A percentile compares a stretch with the other conserved stretches of the same genome.
Conservation (phyloP, 2,329 filamentous ascomycete species). For the Knufia fluminis region DNA sequence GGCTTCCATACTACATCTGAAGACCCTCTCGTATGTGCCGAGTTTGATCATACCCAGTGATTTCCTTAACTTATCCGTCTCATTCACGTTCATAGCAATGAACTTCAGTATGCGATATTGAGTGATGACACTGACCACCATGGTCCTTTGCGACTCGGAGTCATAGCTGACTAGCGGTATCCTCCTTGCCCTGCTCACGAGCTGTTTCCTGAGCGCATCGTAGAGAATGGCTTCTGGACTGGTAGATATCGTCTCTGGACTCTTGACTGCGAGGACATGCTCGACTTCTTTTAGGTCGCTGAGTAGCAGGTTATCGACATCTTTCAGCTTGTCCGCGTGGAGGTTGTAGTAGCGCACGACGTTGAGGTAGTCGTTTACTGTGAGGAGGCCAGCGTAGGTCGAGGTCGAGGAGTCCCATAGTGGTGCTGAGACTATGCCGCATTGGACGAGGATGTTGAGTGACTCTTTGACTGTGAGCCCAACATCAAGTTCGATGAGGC, state of each 20-base stretch:
- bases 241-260: conserved; percentile 92
- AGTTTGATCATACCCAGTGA: conserved; percentile 73
- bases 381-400: conserved; percentile 86
- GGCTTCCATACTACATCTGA: conserved; percentile 78
- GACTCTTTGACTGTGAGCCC: conserved; percentile 94
- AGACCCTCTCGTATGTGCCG: conserved; percentile 72
- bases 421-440: conserved; percentile 94
- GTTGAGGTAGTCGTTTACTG: conserved; percentile 96
- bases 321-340: conserved; percentile 77
- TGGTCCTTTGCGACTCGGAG: conserved; percentile 83
- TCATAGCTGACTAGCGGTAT: conserved; percentile 92
- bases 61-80: conserved; percentile 82
- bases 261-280: conserved; percentile 79
- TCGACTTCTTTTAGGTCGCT: conserved; percentile 96
- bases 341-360: conserved; percentile 99
- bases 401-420: conserved; percentile 93
- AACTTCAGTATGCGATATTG: conserved; percentile 99
- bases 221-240: conserved; percentile 84
- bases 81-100: conserved; percentile 86
- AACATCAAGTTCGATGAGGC: conserved; percentile 91
- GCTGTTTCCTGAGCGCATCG: conserved; percentile 89
- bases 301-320: conserved; percentile 87
- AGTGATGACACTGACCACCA: conserved; percentile 92
- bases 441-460: conserved; percentile 87
- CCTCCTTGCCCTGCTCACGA: conserved; percentile 81